These are phyloP conservation scores for Ilex paraguariensis DNA, from an alignment of 305 asterid species.

Conservation along the genomic window DNA sequence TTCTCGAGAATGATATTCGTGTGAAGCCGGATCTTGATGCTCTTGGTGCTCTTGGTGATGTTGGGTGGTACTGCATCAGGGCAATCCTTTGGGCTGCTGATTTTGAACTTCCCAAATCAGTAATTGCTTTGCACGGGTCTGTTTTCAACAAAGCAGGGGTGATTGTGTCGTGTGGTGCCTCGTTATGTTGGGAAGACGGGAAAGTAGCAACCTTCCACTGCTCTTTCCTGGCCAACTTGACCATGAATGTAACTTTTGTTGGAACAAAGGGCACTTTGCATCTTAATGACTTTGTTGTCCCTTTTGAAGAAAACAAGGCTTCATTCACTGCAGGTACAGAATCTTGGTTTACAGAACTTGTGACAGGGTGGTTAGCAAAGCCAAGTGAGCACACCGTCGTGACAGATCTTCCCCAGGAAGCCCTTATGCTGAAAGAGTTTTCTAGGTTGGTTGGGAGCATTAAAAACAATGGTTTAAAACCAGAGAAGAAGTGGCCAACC, in stretches of 20 bases:
- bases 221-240: slow-evolving; percentile 45
- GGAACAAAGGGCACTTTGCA: slow-evolving; percentile 47
- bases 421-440: slow-evolving; percentile 64
- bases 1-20: slow-evolving; percentile 62
- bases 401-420: slow-evolving; percentile 79
- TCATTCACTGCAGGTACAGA: slow-evolving; percentile 37
- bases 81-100: slow-evolving; percentile 79
- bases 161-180: slow-evolving; percentile 60
- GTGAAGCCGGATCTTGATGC: slow-evolving; percentile 84
- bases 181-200: slow-evolving; percentile 67
- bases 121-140: slow-evolving; percentile 43
- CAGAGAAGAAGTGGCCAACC: slow-evolving; percentile 70
- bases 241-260: slow-evolving; percentile 37
- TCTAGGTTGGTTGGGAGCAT: slow-evolving; percentile 45
- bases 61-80: slow-evolving; percentile 78
- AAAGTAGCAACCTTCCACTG: slow-evolving; percentile 47
- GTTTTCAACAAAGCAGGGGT: slow-evolving; percentile 48
- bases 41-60: slow-evolving; percentile 79
- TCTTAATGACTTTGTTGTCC: slow-evolving; percentile 43
- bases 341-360: slow-evolving; percentile 40
- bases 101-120: slow-evolving; percentile 58
- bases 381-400: slow-evolving; percentile 46
- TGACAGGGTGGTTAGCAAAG: slow-evolving; percentile 45
- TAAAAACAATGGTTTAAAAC: slow-evolving; percentile 41
- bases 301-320: slow-evolving; percentile 46